A percentile compares a stretch with the other conserved stretches of the same genome.
phyloP scores from a whole-genome alignment of 2,329 filamentous ascomycete species.

The Hypoxylon sp. region DNA sequence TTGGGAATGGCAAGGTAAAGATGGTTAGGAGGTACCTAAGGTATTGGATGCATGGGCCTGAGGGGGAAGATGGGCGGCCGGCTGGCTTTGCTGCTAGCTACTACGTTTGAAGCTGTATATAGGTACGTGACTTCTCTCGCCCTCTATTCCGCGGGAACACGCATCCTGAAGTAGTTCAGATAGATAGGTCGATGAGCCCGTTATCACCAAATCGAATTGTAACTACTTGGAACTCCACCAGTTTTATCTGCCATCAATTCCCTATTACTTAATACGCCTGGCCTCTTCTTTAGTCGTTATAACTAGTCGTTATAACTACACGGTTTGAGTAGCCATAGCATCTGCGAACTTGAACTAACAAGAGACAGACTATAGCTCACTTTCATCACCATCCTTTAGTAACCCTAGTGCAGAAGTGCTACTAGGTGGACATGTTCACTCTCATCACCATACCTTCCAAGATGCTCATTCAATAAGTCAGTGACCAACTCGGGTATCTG shows the following conservation, averaged over 20 bases:
- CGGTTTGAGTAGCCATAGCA: background rate
- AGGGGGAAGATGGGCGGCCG: background rate
- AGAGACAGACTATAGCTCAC: background rate
- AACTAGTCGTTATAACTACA: too few relatives aligned
- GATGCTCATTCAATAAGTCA: background rate
- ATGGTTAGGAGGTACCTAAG: background rate
- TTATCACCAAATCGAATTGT: conserved; percentile 8
- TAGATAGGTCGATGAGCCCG: conserved; percentile 17
- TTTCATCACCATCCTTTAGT: background rate
- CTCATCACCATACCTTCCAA: background rate
- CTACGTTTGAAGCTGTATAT: conserved; percentile 30
- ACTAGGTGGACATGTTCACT: background rate
- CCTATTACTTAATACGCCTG: background rate
- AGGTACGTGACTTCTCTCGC: conserved; percentile 9
- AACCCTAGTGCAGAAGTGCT: background rate
- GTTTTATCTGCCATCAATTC: background rate
- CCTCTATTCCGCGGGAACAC: conserved; percentile 10
- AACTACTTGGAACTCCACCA: conserved; percentile 1
- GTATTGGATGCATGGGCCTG: background rate
- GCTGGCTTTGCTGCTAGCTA: background rate
- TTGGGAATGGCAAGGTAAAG: conserved; percentile 3
- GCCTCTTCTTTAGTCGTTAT: background rate
- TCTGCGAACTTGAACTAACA: background rate
- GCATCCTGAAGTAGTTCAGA: conserved; percentile 13
- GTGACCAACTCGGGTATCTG: background rate